A percentile compares a stretch with the other conserved stretches of the same genome.
These are phyloP conservation scores for Hysterangium stoloniferum DNA, from an alignment of 768 basidiomycete species.

Conservation along the genomic window DNA sequence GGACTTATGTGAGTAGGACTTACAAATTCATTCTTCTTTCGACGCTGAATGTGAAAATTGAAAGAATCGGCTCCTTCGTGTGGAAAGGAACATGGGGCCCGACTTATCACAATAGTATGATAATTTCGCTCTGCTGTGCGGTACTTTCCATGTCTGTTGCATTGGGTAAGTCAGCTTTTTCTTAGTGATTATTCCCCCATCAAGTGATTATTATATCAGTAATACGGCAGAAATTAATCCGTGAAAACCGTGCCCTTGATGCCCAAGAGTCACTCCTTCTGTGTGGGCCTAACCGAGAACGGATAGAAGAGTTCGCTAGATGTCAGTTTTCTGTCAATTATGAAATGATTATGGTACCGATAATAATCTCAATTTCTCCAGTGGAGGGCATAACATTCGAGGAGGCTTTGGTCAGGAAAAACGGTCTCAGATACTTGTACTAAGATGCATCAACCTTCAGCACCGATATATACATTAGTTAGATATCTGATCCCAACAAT, in stretches of 20 bases:
- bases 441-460: too few species aligned
- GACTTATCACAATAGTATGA: conserved; percentile 54
- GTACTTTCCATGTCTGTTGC: conserved; percentile 11
- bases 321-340: conserved; percentile 4
- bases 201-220: conserved; percentile 30
- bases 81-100: conserved; percentile 58
- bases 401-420: conserved; percentile 47
- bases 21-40: too few species aligned
- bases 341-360: background rate
- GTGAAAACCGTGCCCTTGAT: conserved; percentile 44
- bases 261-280: conserved; percentile 37
- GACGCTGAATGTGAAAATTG: too few species aligned
- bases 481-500: too few species aligned
- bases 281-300: conserved; percentile 36
- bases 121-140: conserved; percentile 34
- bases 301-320: conserved; percentile 50
- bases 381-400: conserved; percentile 53
- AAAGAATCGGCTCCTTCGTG: conserved; percentile 15
- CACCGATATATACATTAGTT: too few species aligned
- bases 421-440: conserved; percentile 51
- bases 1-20: conserved; percentile 6
- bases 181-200: background rate
- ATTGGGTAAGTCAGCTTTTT: conserved; percentile 12
- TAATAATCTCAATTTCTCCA: background rate
- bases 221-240: conserved; percentile 35